Evolutionary conservation across 768 basidiomycete genomes (phyloP).

Genomic region (Leccinellum luteum): DNA sequence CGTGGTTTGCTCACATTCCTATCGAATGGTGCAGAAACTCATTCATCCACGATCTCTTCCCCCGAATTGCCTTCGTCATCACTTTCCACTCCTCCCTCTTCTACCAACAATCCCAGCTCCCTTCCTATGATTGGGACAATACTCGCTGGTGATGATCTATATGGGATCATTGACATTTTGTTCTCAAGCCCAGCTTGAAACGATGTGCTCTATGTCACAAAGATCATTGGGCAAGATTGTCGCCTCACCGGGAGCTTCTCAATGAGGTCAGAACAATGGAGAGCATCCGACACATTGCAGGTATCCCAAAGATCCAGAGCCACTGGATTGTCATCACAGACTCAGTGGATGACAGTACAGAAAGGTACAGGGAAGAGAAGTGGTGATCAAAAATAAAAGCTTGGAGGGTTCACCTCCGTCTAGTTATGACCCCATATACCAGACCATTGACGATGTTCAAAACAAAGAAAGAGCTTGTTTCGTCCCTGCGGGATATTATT

Average conservation of each 20-base stretch:
- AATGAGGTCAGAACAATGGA: not conserved
- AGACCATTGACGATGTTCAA: not conserved
- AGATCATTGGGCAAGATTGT: not conserved
- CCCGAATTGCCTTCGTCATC: no score
- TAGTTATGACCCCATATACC: not conserved
- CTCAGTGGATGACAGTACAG: not conserved
- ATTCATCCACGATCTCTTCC: not conserved
- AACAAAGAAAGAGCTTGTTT: not conserved
- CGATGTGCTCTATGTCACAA: not conserved
- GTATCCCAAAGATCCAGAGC: not conserved
- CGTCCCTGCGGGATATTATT: not conserved
- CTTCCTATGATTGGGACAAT: not conserved
- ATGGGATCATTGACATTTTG: not conserved
- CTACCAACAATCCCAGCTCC: not conserved
- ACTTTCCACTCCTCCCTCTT: no score
- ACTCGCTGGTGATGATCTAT: not conserved
- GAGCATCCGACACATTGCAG: not conserved
- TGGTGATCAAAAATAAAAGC: not conserved
- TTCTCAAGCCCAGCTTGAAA: not conserved
- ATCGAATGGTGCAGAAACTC: not conserved
- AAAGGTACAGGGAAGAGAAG: not conserved
- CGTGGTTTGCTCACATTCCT: not conserved
- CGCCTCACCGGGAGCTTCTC: not conserved
- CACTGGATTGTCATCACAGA: not conserved
- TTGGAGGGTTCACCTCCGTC: not conserved